A percentile compares a stretch with the other conserved stretches of the same genome.
Conservation (phyloP, 805 yeast species). For the Zygosaccharomyces gambellarensis region DNA sequence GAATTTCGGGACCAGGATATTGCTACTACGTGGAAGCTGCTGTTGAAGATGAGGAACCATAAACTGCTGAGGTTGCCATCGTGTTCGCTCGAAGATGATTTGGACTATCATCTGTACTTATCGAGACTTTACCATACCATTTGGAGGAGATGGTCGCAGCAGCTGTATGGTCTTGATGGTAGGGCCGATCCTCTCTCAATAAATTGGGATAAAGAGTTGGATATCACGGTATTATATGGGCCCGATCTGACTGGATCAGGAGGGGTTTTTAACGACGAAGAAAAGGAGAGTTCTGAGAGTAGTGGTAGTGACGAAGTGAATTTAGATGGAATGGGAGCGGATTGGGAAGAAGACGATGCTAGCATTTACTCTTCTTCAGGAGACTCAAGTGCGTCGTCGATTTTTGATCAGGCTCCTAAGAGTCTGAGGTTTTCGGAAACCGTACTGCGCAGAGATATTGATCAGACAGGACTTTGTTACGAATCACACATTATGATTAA, state of each 20-base stretch:
- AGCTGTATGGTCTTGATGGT: conserved; percentile 51
- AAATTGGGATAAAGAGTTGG: conserved; percentile 93
- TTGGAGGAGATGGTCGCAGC: conserved; percentile 95
- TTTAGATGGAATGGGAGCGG: background rate
- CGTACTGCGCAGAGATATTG: conserved; percentile 28
- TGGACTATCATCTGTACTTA: conserved; percentile 32
- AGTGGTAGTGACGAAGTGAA: background rate
- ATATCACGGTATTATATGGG: conserved; percentile 94
- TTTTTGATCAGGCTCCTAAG: conserved; percentile 23
- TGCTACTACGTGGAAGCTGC: conserved; percentile 34
- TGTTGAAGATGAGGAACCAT: conserved; percentile 41
- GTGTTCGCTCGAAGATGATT: conserved; percentile 34
- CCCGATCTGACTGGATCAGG: conserved; percentile 41
- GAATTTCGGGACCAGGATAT: conserved; percentile 14
- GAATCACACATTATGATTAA: conserved; percentile 25
- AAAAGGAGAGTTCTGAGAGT: conserved; percentile 1
- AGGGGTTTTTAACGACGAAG: background rate
- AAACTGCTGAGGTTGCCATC: conserved; percentile 31
- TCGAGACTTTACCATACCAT: conserved; percentile 70
- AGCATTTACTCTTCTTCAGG: conserved; percentile 21
- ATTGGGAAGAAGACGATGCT: conserved; percentile 1
- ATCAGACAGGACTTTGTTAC: conserved; percentile 16
- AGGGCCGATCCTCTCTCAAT: conserved; percentile 80
- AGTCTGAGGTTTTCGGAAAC: conserved; percentile 23
- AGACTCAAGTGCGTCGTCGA: conserved; percentile 26